These are phyloP conservation scores for Lactarius psammicola DNA, from an alignment of 768 basidiomycete species.

Conservation along the genomic window DNA sequence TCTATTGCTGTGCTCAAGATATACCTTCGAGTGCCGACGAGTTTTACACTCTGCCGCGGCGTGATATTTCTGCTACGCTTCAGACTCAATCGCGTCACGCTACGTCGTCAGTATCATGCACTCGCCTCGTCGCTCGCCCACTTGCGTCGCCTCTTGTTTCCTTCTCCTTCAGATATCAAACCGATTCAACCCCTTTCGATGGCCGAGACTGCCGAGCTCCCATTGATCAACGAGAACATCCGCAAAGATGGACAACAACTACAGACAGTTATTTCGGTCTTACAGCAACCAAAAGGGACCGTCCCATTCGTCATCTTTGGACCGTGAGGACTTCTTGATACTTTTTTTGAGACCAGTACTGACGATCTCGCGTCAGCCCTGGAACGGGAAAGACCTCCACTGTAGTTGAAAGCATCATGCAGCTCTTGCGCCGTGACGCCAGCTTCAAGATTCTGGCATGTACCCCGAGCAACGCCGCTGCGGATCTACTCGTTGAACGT, in stretches of 20 bases:
- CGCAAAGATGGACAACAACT: constrained; percentile 47
- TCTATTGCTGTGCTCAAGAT: constrained; percentile 43
- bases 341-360: neutral
- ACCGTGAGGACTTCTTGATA: constrained; percentile 44
- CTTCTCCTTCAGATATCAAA: constrained; percentile 36
- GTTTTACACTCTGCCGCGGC: constrained; percentile 42
- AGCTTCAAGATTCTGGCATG: constrained; percentile 36
- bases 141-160: constrained; percentile 52
- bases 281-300: constrained; percentile 44
- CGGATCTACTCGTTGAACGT: constrained; percentile 37
- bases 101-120: constrained; percentile 60
- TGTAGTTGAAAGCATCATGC: constrained; percentile 40
- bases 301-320: constrained; percentile 61
- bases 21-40: constrained; percentile 45
- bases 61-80: constrained; percentile 53
- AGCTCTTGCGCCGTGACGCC: constrained; percentile 33
- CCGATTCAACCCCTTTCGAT: constrained; percentile 21
- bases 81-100: constrained; percentile 50
- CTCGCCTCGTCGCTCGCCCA: constrained; percentile 44
- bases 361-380: constrained; percentile 33
- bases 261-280: constrained; percentile 49
- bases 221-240: constrained; percentile 45
- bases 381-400: constrained; percentile 44
- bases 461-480: constrained; percentile 40
- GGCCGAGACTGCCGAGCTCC: constrained; percentile 25